phyloP scores from a whole-genome alignment of 164 flowering plant genomes.

The Vitis cinerea region DNA sequence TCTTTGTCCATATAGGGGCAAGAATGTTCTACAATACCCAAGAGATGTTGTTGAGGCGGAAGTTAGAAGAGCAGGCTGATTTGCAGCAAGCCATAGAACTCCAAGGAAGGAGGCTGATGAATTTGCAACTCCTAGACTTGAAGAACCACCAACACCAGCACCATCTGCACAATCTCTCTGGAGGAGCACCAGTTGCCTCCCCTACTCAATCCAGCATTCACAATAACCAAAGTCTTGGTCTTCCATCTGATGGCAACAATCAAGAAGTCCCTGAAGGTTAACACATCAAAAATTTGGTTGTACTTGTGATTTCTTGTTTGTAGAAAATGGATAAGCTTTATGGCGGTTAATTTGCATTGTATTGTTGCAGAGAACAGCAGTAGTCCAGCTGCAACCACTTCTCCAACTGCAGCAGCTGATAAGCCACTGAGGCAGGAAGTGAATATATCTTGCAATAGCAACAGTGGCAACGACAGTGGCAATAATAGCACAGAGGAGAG shows the following conservation, averaged over 20 bases:
- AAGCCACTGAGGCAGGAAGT: slow-evolving; percentile 28
- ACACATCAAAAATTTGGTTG: no score
- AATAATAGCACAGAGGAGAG: slow-evolving; percentile 24
- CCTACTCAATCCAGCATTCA: slow-evolving; percentile 26
- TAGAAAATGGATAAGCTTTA: not conserved
- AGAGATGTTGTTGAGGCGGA: slow-evolving; percentile 62
- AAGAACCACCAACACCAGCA: slow-evolving; percentile 44
- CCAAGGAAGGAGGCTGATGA: slow-evolving; percentile 74
- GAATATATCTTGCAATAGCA: slow-evolving; percentile 12
- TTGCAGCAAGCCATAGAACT: slow-evolving; percentile 85
- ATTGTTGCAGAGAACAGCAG: slow-evolving; percentile 24
- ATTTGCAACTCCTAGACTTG: slow-evolving; percentile 68
- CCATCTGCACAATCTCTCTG: slow-evolving; percentile 35
- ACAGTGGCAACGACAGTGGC: slow-evolving; percentile 14
- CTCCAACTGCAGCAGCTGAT: slow-evolving; percentile 19
- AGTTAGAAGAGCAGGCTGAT: slow-evolving; percentile 78
- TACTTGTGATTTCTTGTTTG: not conserved
- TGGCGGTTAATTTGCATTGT: not conserved
- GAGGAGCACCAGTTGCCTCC: slow-evolving; percentile 35
- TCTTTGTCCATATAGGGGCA: slow-evolving; percentile 31
- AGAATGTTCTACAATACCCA: slow-evolving; percentile 69
- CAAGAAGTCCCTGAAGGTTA: slow-evolving; percentile 43
- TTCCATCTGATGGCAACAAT: slow-evolving; percentile 28
- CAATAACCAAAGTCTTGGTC: slow-evolving; percentile 24
- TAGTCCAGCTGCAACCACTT: slow-evolving; percentile 19